Conservation (phyloP, 2,329 filamentous ascomycete species). For the Talaromyces sp. region DNA sequence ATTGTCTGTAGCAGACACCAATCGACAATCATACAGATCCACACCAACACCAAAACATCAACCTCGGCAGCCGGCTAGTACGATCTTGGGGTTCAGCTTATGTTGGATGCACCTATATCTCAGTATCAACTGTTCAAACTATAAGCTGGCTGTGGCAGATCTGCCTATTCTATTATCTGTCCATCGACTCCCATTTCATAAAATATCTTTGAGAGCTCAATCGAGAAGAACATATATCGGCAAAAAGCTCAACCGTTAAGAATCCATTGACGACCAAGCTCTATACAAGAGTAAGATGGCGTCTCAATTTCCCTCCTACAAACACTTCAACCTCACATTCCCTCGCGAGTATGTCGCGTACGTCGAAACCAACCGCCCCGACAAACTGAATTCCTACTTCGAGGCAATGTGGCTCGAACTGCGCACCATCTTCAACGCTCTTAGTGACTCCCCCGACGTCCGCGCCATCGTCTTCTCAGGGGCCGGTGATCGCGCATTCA, state of each 20-base stretch:
- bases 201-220: background rate
- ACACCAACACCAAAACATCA: background rate
- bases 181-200: background rate
- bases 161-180: background rate
- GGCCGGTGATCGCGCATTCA: conserved; percentile 79
- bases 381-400: conserved; percentile 84
- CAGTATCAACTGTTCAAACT: background rate
- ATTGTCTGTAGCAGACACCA: background rate
- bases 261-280: background rate
- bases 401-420: conserved; percentile 85
- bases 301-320: conserved; percentile 19
- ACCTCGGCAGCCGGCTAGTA: conserved; percentile 9
- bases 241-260: background rate
- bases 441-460: conserved; percentile 68
- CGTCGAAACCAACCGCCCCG: conserved; percentile 82
- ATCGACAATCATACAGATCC: background rate
- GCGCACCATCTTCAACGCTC: conserved; percentile 63
- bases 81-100: background rate
- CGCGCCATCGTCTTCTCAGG: conserved; percentile 76
- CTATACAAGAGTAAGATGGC: background rate
- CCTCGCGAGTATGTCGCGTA: conserved; percentile 74
- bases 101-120: background rate
- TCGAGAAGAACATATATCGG: background rate
- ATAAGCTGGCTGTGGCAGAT: background rate
- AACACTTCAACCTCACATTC: conserved; percentile 70